Percentiles rank a stretch among this genome's conserved stretches.
These are phyloP conservation scores for Lentinula detonsa DNA, from an alignment of 768 basidiomycete species.

Conservation along the genomic window DNA sequence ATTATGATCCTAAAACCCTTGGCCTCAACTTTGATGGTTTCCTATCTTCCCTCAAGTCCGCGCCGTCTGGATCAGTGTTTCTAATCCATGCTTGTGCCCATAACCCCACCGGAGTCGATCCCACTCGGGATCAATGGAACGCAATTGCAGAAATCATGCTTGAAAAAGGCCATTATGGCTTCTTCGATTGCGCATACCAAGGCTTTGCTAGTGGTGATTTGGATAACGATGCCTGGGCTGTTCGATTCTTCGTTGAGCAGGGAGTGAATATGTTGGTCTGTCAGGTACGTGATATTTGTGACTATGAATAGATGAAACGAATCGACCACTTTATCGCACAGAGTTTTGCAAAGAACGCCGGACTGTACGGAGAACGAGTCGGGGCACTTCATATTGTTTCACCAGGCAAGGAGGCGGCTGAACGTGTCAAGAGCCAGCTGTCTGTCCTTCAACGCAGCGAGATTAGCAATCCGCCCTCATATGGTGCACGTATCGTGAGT, in stretches of 20 bases:
- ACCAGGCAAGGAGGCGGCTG: conserved; percentile 55
- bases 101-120: conserved; percentile 96
- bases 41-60: conserved; percentile 49
- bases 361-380: conserved; percentile 90
- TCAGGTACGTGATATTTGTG: conserved; percentile 48
- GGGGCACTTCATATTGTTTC: conserved; percentile 89
- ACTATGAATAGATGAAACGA: not conserved
- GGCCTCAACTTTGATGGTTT: conserved; percentile 78
- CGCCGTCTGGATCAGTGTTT: conserved; percentile 76
- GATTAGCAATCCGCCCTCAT: conserved; percentile 91
- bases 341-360: conserved; percentile 98
- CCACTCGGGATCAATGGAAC: conserved; percentile 83
- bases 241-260: conserved; percentile 76
- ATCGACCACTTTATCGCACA: conserved; percentile 23
- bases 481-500: conserved; percentile 84
- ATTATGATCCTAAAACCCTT: conserved; percentile 88
- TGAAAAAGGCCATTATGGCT: conserved; percentile 74
- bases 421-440: conserved; percentile 77
- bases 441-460: conserved; percentile 90
- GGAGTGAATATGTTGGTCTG: conserved; percentile 79
- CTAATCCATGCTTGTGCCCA: conserved; percentile 93
- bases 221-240: conserved; percentile 88
- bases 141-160: conserved; percentile 68
- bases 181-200: conserved; percentile 97
- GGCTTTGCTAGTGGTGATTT: conserved; percentile 94